Evolutionary conservation across 176 grass and related monocot genomes (phyloP).

Genomic region (Phoenix roebelenii): DNA sequence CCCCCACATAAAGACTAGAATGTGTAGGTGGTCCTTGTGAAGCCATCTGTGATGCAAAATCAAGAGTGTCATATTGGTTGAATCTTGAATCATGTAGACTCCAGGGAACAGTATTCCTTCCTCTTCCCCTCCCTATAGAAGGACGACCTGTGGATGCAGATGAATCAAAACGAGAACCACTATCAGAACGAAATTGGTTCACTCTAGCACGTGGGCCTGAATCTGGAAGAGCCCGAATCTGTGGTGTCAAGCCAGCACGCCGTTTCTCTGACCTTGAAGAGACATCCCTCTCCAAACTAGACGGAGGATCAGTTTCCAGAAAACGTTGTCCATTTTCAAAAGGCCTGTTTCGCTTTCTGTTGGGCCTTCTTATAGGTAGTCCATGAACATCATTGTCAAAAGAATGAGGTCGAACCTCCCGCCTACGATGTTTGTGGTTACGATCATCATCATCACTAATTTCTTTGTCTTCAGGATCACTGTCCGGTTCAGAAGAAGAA

Average conservation of each 20-base stretch:
- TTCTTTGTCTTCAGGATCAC: slow-evolving; percentile 55
- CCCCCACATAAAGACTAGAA: slow-evolving; percentile 46
- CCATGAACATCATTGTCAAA: slow-evolving; percentile 46
- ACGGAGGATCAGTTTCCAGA: slow-evolving; percentile 31
- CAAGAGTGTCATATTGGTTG: slow-evolving; percentile 58
- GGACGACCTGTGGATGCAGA: slow-evolving; percentile 30
- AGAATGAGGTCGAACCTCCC: slow-evolving; percentile 49
- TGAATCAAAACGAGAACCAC: slow-evolving; percentile 16
- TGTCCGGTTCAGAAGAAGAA: slow-evolving; percentile 50
- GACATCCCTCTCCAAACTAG: slow-evolving; percentile 37
- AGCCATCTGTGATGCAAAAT: slow-evolving; percentile 68
- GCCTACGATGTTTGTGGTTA: slow-evolving; percentile 85
- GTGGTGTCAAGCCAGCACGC: slow-evolving; percentile 29
- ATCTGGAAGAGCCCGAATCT: slow-evolving; percentile 19
- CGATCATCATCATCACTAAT: slow-evolving; percentile 81
- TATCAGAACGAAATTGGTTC: slow-evolving; percentile 41
- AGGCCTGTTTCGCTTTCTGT: slow-evolving; percentile 44
- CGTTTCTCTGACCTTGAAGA: slow-evolving; percentile 48
- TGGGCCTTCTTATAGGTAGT: slow-evolving; percentile 27
- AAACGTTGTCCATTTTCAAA: slow-evolving; percentile 30
- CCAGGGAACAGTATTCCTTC: slow-evolving; percentile 51
- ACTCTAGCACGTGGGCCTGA: slow-evolving; percentile 14
- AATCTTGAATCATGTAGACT: slow-evolving; percentile 66
- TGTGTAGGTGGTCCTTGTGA: slow-evolving; percentile 57
- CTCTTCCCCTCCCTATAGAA: slow-evolving; percentile 62